Conservation (phyloP, 140 eudicot genomes). For the Erigeron philadelphicus region DNA sequence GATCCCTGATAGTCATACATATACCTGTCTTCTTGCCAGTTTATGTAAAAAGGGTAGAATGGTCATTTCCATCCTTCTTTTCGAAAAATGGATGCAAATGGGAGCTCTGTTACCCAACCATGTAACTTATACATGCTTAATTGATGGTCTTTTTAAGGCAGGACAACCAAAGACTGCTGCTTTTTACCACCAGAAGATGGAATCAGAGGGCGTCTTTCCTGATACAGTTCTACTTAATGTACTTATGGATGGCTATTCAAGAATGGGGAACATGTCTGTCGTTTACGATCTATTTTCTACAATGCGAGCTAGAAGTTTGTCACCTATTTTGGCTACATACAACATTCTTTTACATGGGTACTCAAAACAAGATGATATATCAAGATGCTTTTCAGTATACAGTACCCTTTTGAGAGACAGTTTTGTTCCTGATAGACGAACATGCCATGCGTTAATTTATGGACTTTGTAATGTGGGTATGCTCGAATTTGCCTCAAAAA, state of each 20-base stretch:
- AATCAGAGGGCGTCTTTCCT: conserved; percentile 35
- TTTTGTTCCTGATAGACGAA: conserved; percentile 63
- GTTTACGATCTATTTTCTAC: conserved; percentile 32
- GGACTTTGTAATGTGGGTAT: conserved; percentile 58
- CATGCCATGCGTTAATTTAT: conserved; percentile 59
- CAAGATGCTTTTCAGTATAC: conserved; percentile 49
- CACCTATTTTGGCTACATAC: conserved; percentile 66
- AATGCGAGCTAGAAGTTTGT: conserved; percentile 36
- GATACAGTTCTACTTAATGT: conserved; percentile 66
- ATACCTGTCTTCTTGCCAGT: conserved; percentile 49
- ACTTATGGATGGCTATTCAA: conserved; percentile 69
- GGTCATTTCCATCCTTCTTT: conserved; percentile 57
- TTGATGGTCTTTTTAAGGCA: conserved; percentile 54
- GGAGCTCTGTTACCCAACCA: conserved; percentile 44
- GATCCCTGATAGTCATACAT: conserved; percentile 62
- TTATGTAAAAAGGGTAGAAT: conserved; percentile 69
- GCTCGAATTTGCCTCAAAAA: conserved; percentile 60
- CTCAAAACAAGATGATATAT: conserved; percentile 44
- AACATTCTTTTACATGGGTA: conserved; percentile 81
- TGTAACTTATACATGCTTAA: conserved; percentile 55
- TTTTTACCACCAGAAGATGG: conserved; percentile 52
- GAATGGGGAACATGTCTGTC: conserved; percentile 51
- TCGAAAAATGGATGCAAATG: conserved; percentile 35
- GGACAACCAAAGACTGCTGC: conserved; percentile 57
- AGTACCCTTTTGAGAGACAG: conserved; percentile 45